Evolutionary conservation across 257 asterid species (phyloP).

Genomic region (Ligustrum vulgare): DNA sequence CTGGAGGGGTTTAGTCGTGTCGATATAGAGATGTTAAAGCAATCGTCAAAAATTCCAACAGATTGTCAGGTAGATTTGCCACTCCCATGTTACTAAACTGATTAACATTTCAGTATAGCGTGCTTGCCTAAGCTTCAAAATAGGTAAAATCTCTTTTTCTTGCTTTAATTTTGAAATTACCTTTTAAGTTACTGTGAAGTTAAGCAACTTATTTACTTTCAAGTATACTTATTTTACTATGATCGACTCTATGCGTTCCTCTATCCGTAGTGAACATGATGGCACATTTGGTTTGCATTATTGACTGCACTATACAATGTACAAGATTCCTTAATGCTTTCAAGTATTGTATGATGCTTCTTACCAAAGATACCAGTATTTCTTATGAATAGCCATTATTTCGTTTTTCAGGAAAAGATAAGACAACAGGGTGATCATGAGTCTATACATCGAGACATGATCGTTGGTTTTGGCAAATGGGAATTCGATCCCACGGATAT

Average conservation of each 20-base stretch:
- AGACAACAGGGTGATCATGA: constrained; percentile 68
- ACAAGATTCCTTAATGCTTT: background rate
- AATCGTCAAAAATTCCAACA: constrained; percentile 37
- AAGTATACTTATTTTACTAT: background rate
- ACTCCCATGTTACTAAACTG: background rate
- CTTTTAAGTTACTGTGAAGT: background rate
- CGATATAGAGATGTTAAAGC: constrained; percentile 56
- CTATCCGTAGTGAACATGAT: background rate
- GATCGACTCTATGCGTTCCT: background rate
- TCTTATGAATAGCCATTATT: background rate
- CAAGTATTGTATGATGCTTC: background rate
- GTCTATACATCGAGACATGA: constrained; percentile 56
- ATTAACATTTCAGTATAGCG: background rate
- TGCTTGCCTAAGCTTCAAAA: background rate
- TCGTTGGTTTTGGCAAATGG: constrained; percentile 56
- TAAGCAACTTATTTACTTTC: too few relatives aligned
- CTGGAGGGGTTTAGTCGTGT: constrained; percentile 39
- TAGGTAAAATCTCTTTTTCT: background rate
- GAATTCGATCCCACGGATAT: constrained; percentile 63
- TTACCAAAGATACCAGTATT: background rate
- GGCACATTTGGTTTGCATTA: background rate
- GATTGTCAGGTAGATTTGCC: constrained; percentile 51
- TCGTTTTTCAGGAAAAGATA: constrained; percentile 47
- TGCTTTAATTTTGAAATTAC: background rate
- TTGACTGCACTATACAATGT: background rate